Evolutionary conservation across 2,329 filamentous ascomycete genomes (phyloP).

Genomic region (Fusarium falciforme): DNA sequence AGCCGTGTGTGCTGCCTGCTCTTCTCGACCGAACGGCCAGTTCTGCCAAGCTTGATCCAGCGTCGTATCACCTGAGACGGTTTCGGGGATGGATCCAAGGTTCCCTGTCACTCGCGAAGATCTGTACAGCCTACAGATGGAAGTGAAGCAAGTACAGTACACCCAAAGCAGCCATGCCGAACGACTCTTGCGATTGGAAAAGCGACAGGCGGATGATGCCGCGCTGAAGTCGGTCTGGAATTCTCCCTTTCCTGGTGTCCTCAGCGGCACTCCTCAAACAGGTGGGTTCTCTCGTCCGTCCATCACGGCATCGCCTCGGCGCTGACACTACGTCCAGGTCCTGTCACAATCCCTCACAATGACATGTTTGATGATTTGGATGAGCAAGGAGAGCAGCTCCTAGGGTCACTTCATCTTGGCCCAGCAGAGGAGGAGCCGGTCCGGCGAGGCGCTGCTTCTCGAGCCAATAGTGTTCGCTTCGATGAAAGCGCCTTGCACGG

Average conservation of each 20-base stretch:
- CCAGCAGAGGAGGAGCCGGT: constrained; percentile 84
- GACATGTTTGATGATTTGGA: constrained; percentile 93
- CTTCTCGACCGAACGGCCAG: not conserved
- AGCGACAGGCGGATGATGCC: constrained; percentile 74
- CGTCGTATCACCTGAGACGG: constrained; percentile 1
- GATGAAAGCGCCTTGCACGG: constrained; percentile 95
- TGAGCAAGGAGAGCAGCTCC: constrained; percentile 82
- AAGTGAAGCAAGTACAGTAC: constrained; percentile 75
- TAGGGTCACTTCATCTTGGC: constrained; percentile 86
- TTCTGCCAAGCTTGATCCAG: not conserved
- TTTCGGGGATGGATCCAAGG: constrained; percentile 71
- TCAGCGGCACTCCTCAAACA: constrained; percentile 87
- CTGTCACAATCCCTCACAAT: constrained; percentile 80
- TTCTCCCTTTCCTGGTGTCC: constrained; percentile 88
- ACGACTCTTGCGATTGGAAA: constrained; percentile 70
- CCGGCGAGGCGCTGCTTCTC: constrained; percentile 85
- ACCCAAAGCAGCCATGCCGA: constrained; percentile 72
- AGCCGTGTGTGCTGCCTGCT: not conserved
- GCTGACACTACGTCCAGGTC: constrained; percentile 65
- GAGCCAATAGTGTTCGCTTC: constrained; percentile 97
- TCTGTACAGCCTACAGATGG: constrained; percentile 76
- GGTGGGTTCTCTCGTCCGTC: constrained; percentile 64
- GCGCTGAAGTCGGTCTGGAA: constrained; percentile 89
- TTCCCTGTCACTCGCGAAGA: constrained; percentile 71
- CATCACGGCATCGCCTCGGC: not conserved